phyloP scores from a whole-genome alignment of 257 asterid species.

The Euphrasia confusa region DNA sequence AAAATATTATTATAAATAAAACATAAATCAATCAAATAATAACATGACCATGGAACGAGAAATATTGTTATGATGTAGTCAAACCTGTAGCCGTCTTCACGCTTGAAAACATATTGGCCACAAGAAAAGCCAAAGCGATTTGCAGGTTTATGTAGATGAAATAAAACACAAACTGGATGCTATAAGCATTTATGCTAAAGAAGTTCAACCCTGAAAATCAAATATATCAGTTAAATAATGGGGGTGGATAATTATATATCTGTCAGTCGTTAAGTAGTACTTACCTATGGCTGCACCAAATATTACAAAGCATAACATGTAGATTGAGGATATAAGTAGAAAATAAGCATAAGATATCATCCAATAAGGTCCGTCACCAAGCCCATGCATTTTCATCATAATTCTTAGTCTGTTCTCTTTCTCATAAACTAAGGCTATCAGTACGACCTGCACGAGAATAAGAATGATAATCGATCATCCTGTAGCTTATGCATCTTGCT shows the following conservation, averaged over 20 bases:
- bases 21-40: background rate
- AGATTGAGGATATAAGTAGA: constrained; percentile 60
- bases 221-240: constrained; percentile 1
- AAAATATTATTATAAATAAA: background rate
- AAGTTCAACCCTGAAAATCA: constrained; percentile 71
- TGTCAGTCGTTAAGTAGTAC: constrained; percentile 15
- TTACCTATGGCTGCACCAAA: constrained; percentile 86
- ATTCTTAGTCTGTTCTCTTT: constrained; percentile 78
- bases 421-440: constrained; percentile 80
- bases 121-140: constrained; percentile 78
- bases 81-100: constrained; percentile 87
- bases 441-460: constrained; percentile 52
- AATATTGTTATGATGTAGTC: constrained; percentile 15
- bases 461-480: too few species aligned
- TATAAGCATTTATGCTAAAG: constrained; percentile 76
- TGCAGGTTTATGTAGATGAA: constrained; percentile 96
- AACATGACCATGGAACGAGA: constrained; percentile 1
- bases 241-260: constrained; percentile 6
- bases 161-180: constrained; percentile 87
- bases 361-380: constrained; percentile 98
- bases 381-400: constrained; percentile 99
- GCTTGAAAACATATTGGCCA: constrained; percentile 68
- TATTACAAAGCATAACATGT: constrained; percentile 78
- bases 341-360: constrained; percentile 92
- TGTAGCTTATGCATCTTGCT: too few species aligned